phyloP scores from a whole-genome alignment of 352 stramenopile genomes.

The Phytophthora fragariae region DNA sequence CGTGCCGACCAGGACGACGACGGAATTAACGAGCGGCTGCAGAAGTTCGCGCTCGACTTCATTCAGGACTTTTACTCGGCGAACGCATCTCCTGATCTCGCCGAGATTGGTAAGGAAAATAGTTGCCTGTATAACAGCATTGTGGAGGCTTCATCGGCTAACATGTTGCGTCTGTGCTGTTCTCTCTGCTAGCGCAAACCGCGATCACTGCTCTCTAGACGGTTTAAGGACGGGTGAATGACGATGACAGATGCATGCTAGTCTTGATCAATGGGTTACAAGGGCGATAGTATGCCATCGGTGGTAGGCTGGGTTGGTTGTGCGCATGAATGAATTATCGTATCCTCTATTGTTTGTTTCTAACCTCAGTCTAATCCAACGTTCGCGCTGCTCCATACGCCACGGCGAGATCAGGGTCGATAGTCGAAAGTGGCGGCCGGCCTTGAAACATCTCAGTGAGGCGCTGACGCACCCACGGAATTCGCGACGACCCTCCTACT shows the following conservation, averaged over 20 bases:
- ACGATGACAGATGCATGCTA: background rate
- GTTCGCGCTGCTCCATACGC: slow-evolving; percentile 67
- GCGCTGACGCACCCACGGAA: slow-evolving; percentile 61
- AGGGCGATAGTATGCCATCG: too few species aligned
- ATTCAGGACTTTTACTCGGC: slow-evolving; percentile 52
- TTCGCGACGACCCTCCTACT: slow-evolving; percentile 61
- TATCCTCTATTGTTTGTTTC: slow-evolving; percentile 24
- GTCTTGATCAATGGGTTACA: background rate
- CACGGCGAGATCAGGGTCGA: slow-evolving; percentile 76
- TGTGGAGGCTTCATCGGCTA: background rate
- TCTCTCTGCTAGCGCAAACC: slow-evolving; percentile 29
- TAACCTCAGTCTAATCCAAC: slow-evolving; percentile 45
- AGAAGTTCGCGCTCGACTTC: slow-evolving; percentile 53
- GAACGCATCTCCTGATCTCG: slow-evolving; percentile 49
- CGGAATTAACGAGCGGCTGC: slow-evolving; percentile 66
- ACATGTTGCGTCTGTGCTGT: slow-evolving; percentile 1
- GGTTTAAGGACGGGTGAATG: background rate
- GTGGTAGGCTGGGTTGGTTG: background rate
- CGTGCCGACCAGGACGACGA: slow-evolving; percentile 58
- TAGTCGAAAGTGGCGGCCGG: slow-evolving; percentile 53
- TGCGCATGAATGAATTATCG: slow-evolving; percentile 10
- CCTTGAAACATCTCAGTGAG: slow-evolving; percentile 61
- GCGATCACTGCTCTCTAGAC: slow-evolving; percentile 47
- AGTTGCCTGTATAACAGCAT: background rate
- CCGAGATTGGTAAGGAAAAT: slow-evolving; percentile 46